Conservation (phyloP, 352 stramenopile genomes). For the Phytopythium oedochilum region DNA sequence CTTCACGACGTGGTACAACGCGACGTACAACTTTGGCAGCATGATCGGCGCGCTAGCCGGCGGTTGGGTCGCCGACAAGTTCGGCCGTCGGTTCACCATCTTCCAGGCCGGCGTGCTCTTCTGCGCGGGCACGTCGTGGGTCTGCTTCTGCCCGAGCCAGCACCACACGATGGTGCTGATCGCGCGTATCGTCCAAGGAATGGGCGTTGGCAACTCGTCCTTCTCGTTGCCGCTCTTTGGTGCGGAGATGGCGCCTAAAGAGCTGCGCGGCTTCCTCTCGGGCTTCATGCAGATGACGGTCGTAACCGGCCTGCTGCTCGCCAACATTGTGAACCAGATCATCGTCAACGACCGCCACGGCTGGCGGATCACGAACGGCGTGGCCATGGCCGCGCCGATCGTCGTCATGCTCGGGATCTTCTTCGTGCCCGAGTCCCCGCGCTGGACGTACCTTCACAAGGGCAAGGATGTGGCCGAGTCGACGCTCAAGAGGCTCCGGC, state of each 20-base stretch:
- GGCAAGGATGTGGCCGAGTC: conserved; percentile 16
- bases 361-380: conserved; percentile 26
- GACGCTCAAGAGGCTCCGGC: conserved; percentile 15
- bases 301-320: conserved; percentile 17
- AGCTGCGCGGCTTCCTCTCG: conserved; percentile 26
- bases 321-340: conserved; percentile 22
- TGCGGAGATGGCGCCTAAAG: conserved; percentile 29
- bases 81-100: conserved; percentile 24
- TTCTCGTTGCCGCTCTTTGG: conserved; percentile 31
- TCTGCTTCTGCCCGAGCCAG: conserved; percentile 12
- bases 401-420: conserved; percentile 34
- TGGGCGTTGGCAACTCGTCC: conserved; percentile 29
- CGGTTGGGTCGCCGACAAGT: conserved; percentile 23
- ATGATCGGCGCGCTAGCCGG: conserved; percentile 25
- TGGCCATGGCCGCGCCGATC: conserved; percentile 18
- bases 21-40: conserved; percentile 31
- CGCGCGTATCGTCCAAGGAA: conserved; percentile 19
- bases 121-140: conserved; percentile 22
- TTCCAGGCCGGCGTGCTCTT: conserved; percentile 28
- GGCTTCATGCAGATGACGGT: conserved; percentile 30
- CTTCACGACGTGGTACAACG: conserved; percentile 28
- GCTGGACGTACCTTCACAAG: conserved; percentile 22
- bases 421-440: conserved; percentile 31
- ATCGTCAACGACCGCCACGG: conserved; percentile 13
- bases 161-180: conserved; percentile 12